Evolutionary conservation across 441 rosid genomes (phyloP), one percentile per base, ranked within the genome.

Genomic region (Heliophila coronopifolia): DNA sequence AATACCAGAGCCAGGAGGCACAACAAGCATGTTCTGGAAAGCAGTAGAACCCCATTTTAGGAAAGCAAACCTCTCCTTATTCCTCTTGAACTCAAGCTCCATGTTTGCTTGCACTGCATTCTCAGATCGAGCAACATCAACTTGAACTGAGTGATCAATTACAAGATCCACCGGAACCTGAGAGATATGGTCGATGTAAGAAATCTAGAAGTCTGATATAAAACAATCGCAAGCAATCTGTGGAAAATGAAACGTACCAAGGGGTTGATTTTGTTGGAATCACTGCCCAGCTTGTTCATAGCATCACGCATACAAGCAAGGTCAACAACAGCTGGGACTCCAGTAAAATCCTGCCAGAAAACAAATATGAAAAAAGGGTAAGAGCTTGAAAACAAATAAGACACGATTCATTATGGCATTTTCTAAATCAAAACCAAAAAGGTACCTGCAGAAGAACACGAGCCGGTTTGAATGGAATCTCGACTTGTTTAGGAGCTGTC

Each of bases 271-370:
- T 88, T 93, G 77, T 63, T 77, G 7, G 97, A 68, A 69, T 93
- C 99, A 69, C 97, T 76, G 36, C 94, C 97, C 25, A 93, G 84
- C 9, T 71, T 84, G 55, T 68, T 79, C 96, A 93, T 93, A 4
- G 99, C 99, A 77, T 93, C 99, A 65, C 99, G 99, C 99, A 93
- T 93, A 43, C 92, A 71, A 55, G 99, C 99, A 39, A 93, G 99
- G 64, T 93, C 99, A 43, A 93, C 97, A 30, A 89, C 99, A 38
- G 91, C 99, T 15, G 99, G 99, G 34, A 93, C 99, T 15, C 99
- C 99, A 41, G 99, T 93, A 74, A 93, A 89, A 68, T 88, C 99
- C 99, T 91, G 80, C 46, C 24, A 64, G 11, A 64, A 10, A 60
- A 34, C 13, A 58, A 11, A 18, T 28, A 35, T 28, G 41, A 37